Percentiles rank a stretch among this genome's conserved stretches.
Conservation (phyloP, 225 moss, liverwort and hornwort genomes). For the Polytrichum commune region DNA sequence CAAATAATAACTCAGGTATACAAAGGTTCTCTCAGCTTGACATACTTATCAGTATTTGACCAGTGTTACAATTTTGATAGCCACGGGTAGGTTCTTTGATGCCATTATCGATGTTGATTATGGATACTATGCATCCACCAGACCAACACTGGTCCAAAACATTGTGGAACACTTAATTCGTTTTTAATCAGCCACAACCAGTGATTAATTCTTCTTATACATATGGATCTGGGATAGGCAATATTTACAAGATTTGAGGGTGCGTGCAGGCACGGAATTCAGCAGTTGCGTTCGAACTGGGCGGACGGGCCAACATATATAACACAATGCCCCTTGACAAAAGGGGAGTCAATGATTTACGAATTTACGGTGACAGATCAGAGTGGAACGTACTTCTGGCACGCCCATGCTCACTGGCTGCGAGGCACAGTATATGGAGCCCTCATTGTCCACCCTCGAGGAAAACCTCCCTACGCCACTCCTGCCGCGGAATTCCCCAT, state of each 20-base stretch:
- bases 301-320: neutral
- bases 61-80: too few relatives aligned
- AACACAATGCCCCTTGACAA: neutral
- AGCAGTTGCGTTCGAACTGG: neutral
- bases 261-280: neutral
- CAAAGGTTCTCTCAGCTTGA: too few relatives aligned
- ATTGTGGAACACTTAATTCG: neutral
- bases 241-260: neutral
- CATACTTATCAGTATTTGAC: too few relatives aligned
- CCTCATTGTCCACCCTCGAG: neutral
- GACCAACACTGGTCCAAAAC: neutral
- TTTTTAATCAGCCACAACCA: neutral
- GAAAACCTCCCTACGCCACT: neutral
- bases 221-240: neutral
- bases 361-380: neutral
- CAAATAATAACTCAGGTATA: too few relatives aligned
- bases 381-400: neutral
- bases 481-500: conserved; percentile 19
- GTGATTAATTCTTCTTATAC: neutral
- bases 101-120: neutral
- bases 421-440: neutral
- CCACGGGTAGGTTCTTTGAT: neutral
- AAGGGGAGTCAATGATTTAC: neutral
- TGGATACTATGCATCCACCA: neutral
- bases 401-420: neutral